Evolutionary conservation across 2,329 filamentous ascomycete genomes (phyloP).

Genomic region (Capronia americana): DNA sequence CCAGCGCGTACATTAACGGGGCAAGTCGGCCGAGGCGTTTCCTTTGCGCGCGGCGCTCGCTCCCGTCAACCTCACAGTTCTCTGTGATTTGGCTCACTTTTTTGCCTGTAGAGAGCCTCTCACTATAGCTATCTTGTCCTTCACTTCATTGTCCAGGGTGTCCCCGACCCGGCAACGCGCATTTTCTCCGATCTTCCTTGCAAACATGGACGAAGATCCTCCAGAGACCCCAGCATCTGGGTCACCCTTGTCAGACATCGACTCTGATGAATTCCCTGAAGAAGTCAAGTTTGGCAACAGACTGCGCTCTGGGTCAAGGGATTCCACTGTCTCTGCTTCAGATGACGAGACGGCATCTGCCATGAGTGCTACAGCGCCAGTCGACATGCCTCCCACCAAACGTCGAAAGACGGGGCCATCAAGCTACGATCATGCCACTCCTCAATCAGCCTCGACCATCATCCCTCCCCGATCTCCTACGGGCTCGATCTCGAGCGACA

Average conservation of each 20-base stretch:
- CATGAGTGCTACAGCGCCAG: conserved; percentile 36
- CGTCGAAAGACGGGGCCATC: conserved; percentile 54
- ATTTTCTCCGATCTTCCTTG: not conserved
- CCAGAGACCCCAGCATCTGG: conserved; percentile 55
- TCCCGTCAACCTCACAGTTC: not conserved
- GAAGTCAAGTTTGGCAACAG: conserved; percentile 61
- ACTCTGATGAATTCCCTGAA: conserved; percentile 67
- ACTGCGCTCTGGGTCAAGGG: conserved; percentile 51
- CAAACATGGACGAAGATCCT: conserved; percentile 44
- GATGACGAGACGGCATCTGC: conserved; percentile 41
- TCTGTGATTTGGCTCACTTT: not conserved
- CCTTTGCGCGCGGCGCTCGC: not conserved
- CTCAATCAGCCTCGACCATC: conserved; percentile 48
- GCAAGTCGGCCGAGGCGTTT: conserved; percentile 6
- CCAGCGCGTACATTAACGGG: not conserved
- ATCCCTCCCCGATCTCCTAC: conserved; percentile 54
- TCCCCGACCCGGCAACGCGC: not conserved
- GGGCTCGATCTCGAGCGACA: conserved; percentile 86
- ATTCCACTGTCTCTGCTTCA: conserved; percentile 44
- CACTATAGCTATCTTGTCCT: not conserved
- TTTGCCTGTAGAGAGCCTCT: not conserved
- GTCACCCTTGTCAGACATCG: conserved; percentile 69
- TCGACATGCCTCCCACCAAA: conserved; percentile 55
- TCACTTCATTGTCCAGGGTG: not conserved
- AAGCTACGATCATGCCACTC: conserved; percentile 58